These are phyloP conservation scores for Ilex aquifolium DNA, from an alignment of 257 asterid species.

Conservation along the genomic window DNA sequence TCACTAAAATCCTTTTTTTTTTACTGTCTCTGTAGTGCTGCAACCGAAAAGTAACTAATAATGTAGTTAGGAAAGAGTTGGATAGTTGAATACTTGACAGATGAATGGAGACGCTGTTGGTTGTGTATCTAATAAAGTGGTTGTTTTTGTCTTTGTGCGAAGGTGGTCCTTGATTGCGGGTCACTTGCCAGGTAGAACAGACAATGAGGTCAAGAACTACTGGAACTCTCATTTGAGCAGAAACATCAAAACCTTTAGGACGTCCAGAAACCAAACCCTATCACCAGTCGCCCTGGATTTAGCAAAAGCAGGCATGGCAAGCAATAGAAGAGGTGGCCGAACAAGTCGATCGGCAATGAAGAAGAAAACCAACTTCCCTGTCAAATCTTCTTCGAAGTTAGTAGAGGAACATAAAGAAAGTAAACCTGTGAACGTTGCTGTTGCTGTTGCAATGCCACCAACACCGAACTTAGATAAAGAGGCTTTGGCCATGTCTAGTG, in stretches of 20 bases:
- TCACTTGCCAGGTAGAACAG: slow-evolving; percentile 86
- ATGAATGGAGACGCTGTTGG: neutral
- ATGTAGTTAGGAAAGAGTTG: neutral
- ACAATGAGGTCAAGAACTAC: slow-evolving; percentile 86
- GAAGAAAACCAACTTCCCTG: slow-evolving; percentile 14
- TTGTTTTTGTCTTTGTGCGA: neutral
- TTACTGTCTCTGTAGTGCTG: neutral
- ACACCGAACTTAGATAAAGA: slow-evolving; percentile 41
- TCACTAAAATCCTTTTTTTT: neutral
- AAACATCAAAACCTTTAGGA: slow-evolving; percentile 38
- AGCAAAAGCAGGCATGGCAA: slow-evolving; percentile 4
- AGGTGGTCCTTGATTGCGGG: slow-evolving; percentile 89
- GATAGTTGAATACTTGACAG: neutral
- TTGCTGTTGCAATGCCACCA: slow-evolving; percentile 29
- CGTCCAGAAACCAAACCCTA: slow-evolving; percentile 16
- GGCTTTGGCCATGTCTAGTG: slow-evolving; percentile 15
- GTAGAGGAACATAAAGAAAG: neutral
- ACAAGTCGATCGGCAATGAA: slow-evolving; percentile 14
- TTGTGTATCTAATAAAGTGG: neutral
- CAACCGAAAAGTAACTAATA: neutral
- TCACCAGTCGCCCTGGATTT: slow-evolving; percentile 17
- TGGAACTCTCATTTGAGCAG: slow-evolving; percentile 89
- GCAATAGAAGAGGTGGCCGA: slow-evolving; percentile 20
- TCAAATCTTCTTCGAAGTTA: neutral
- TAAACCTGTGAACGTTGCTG: neutral